Conservation (phyloP, 2,329 filamentous ascomycete genomes). For the Sclerotiophoma versabilis region DNA sequence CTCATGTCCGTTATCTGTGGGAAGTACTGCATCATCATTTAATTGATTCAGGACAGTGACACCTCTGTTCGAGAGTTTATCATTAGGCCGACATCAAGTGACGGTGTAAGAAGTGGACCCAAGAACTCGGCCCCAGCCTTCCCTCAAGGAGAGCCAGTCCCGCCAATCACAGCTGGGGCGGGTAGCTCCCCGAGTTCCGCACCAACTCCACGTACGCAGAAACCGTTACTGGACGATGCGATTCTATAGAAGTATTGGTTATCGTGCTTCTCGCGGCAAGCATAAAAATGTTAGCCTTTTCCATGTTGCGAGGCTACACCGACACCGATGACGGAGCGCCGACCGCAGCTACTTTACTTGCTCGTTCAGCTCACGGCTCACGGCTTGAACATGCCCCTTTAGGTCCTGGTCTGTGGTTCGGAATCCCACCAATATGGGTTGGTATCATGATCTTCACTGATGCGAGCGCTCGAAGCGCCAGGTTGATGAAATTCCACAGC, state of each 20-base stretch:
- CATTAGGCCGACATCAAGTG: slow-evolving; percentile 14
- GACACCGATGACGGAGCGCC: slow-evolving; percentile 1
- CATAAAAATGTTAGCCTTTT: slow-evolving; percentile 16
- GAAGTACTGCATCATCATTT: slow-evolving; percentile 1
- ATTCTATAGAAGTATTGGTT: slow-evolving; percentile 24
- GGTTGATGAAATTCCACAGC: slow-evolving; percentile 19
- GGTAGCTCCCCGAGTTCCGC: slow-evolving; percentile 12
- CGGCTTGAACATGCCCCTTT: slow-evolving; percentile 1
- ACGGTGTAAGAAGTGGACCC: slow-evolving; percentile 25
- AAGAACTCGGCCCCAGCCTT: slow-evolving; percentile 21
- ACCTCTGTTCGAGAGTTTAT: slow-evolving; percentile 3
- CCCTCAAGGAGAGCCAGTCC: slow-evolving; percentile 14
- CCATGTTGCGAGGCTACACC: slow-evolving; percentile 9
- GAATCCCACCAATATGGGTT: slow-evolving; percentile 43
- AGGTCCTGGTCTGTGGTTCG: slow-evolving; percentile 35
- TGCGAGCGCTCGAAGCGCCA: slow-evolving; percentile 37
- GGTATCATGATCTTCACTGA: slow-evolving; percentile 30
- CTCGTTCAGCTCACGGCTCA: slow-evolving; percentile 18
- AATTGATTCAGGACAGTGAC: neutral
- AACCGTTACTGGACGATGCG: slow-evolving; percentile 13
- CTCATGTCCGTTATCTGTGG: slow-evolving; percentile 7
- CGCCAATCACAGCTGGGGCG: slow-evolving; percentile 35
- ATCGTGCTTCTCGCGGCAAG: slow-evolving; percentile 46
- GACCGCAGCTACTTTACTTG: slow-evolving; percentile 11
- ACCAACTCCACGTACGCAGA: slow-evolving; percentile 19